These are phyloP conservation scores for Globisporangium polare DNA, from an alignment of 352 stramenopile genomes.

Conservation along the genomic window DNA sequence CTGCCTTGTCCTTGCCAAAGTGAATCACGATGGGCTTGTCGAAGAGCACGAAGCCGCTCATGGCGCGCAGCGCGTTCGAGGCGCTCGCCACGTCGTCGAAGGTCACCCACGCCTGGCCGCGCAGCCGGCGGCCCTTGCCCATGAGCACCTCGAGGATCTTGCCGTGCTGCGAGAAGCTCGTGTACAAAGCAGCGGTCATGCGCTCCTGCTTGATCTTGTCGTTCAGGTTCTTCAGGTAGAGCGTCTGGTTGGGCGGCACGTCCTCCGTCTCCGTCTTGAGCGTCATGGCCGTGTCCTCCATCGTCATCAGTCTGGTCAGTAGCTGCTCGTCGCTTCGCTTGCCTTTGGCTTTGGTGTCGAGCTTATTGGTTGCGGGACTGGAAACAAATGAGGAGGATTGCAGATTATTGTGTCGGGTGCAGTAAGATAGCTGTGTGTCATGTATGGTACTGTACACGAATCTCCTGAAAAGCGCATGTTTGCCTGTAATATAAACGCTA, in stretches of 20 bases:
- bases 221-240: conserved; percentile 95
- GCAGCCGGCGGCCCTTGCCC: conserved; percentile 73
- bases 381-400: background rate
- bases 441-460: no score
- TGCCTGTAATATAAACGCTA: no score
- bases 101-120: conserved; percentile 91
- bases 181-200: conserved; percentile 89
- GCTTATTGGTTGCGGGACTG: background rate
- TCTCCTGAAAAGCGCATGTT: no score
- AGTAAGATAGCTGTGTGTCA: no score
- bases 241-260: conserved; percentile 83
- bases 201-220: conserved; percentile 93
- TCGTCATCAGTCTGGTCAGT: background rate
- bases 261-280: conserved; percentile 34
- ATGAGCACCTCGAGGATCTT: conserved; percentile 92
- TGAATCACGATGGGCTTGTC: conserved; percentile 84
- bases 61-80: conserved; percentile 84
- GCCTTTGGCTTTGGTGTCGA: background rate
- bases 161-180: conserved; percentile 89
- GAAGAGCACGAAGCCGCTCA: conserved; percentile 86
- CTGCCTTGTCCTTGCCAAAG: conserved; percentile 82
- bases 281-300: background rate
- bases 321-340: conserved; percentile 3
- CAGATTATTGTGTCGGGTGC: no score
- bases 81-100: conserved; percentile 88